Evolutionary conservation across 257 asterid genomes (phyloP), one percentile per base, ranked within the genome.

Genomic region (Fraxinus pennsylvanica): DNA sequence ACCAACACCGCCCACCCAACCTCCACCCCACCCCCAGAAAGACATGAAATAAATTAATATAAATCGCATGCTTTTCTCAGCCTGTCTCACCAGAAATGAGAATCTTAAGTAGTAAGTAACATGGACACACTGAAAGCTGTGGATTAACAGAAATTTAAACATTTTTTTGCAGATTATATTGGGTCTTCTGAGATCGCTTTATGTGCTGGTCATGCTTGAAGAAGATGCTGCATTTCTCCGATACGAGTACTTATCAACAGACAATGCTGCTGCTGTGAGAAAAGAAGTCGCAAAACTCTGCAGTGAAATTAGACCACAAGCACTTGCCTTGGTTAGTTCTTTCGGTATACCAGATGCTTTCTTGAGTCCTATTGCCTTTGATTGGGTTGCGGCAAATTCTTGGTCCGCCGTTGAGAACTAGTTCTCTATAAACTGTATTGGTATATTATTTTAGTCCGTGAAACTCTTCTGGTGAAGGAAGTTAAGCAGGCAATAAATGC

Each of bases 301-400:
- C 86, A 76, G 87, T 27, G 97, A 89, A 83, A 87, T 93, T 38
- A 88, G 98, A 68, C 97, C 97, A 8, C 94, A 95, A 61, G 97
- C 97, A 2, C 99, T 95, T 71, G 81, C 93, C 21, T 79, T 90
- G 85, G 96, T 95, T 73, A 78, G 70, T 79, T 90, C 97, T 27
- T 89, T 96, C 2, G 97, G 99, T 38, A 92, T 96, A 76, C 97
- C 98, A 22, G 98, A 93, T 84, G 96, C 97, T 81, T 93, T 96
- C 84, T 86, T 96, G 74, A 76, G 98, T 74, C 98, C 98, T 9
- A 87, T 96, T 0, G 97, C 99, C 21, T 95, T 93, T 68, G 90
- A 93, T 79, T 95, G 99, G 99, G 87, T 95, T 69, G 94, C 97
- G 19, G 92, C 97, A 29, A 92, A 95, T 82, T 81, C 97, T 57